Conservation (phyloP, 441 rosid genomes). For the Croton setiger region DNA sequence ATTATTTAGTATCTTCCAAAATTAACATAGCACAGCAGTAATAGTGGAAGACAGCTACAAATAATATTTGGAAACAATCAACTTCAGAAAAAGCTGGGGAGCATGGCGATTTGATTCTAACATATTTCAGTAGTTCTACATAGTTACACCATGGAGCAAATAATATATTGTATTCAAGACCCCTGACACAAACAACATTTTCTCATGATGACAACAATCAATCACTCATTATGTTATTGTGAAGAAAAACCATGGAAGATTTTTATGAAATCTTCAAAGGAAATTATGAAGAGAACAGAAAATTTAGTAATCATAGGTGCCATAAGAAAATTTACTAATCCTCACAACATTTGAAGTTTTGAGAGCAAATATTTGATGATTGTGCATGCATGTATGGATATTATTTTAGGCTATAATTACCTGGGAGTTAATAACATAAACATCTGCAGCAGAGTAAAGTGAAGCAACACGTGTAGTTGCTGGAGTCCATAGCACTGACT, state of each 20-base stretch:
- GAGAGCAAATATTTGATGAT: background rate
- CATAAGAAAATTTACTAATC: background rate
- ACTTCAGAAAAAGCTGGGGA: background rate
- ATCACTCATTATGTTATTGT: background rate
- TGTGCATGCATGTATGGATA: background rate
- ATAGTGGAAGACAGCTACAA: background rate
- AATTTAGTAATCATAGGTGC: background rate
- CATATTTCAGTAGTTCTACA: background rate
- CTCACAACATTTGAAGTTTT: background rate
- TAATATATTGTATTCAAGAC: background rate
- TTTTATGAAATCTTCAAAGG: background rate
- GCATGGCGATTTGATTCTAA: background rate
- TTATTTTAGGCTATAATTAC: conserved; percentile 30
- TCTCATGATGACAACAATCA: background rate
- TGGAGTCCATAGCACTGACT: conserved; percentile 74
- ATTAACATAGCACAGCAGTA: background rate
- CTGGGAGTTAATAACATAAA: conserved; percentile 91
- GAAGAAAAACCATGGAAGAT: background rate
- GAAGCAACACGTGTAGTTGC: conserved; percentile 87
- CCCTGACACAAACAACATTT: background rate
- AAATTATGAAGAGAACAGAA: background rate
- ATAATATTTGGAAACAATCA: background rate
- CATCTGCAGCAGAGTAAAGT: conserved; percentile 92
- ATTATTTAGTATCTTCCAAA: background rate
- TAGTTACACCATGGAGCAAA: background rate